A percentile compares a stretch with the other conserved stretches of the same genome.
These are phyloP conservation scores for Komagataea norvegica DNA, from an alignment of 1,139 yeast species.

Conservation along the genomic window DNA sequence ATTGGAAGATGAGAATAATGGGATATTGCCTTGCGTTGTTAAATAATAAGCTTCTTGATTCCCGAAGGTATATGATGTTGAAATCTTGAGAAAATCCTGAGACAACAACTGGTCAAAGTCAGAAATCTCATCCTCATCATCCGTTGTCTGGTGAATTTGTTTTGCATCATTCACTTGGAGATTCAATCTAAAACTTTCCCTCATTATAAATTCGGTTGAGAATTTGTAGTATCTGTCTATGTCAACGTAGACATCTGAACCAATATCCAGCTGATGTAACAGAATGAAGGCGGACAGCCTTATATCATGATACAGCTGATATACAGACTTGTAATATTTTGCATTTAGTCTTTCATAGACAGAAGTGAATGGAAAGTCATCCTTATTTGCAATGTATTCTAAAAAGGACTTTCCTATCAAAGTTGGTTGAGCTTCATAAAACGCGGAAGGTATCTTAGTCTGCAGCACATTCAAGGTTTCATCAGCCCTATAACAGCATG, in stretches of 20 bases:
- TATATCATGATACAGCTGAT: constrained; percentile 67
- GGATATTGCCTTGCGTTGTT: constrained; percentile 42
- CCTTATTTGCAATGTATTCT: constrained; percentile 3
- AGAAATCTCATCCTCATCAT: constrained; percentile 12
- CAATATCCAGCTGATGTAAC: constrained; percentile 47
- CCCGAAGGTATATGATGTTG: constrained; percentile 50
- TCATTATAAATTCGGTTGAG: constrained; percentile 61
- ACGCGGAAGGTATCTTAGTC: constrained; percentile 18
- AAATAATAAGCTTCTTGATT: constrained; percentile 63
- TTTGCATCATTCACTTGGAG: constrained; percentile 26
- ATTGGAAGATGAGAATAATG: constrained; percentile 65
- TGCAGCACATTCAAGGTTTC: constrained; percentile 11
- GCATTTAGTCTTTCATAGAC: constrained; percentile 31
- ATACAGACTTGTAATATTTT: constrained; percentile 41
- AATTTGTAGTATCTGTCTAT: constrained; percentile 69
- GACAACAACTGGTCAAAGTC: constrained; percentile 32
- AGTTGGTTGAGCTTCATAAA: constrained; percentile 19
- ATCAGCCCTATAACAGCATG: constrained; percentile 16
- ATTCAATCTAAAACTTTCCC: constrained; percentile 60
- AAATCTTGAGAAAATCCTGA: constrained; percentile 65
- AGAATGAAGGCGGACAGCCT: constrained; percentile 54
- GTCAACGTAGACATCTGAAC: constrained; percentile 51
- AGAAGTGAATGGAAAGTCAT: constrained; percentile 27
- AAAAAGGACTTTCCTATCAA: constrained; percentile 16
- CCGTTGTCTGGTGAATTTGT: constrained; percentile 7